Percentiles rank a stretch among this genome's conserved stretches.
Evolutionary conservation across 768 basidiomycete genomes (phyloP).

Genomic region (Peribolospora kevripleyi): DNA sequence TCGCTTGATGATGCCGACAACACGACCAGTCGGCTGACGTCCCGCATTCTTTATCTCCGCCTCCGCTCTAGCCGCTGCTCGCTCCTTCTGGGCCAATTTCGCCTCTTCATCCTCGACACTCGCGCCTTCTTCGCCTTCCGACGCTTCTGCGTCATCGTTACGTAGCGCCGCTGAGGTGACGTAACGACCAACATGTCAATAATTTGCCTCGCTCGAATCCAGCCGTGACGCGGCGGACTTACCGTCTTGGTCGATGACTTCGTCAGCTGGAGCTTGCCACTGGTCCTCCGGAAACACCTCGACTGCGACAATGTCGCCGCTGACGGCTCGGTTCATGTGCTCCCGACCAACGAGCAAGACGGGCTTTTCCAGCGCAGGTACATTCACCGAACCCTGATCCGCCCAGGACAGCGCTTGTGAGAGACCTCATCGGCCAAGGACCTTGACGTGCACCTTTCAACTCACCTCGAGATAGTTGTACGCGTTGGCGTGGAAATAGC

Average conservation of each 20-base stretch:
- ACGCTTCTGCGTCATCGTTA: slow-evolving; percentile 65
- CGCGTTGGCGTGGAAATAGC: slow-evolving; percentile 79
- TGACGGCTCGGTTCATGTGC: slow-evolving; percentile 84
- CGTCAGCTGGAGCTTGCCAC: slow-evolving; percentile 78
- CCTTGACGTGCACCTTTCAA: neutral
- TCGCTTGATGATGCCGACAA: slow-evolving; percentile 79
- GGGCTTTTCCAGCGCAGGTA: slow-evolving; percentile 46
- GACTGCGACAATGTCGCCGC: slow-evolving; percentile 79
- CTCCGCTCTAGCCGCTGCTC: slow-evolving; percentile 15
- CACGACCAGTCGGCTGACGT: slow-evolving; percentile 68
- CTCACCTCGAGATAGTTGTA: slow-evolving; percentile 84
- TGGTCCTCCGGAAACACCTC: slow-evolving; percentile 64
- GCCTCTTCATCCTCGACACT: slow-evolving; percentile 24
- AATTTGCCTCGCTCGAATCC: neutral
- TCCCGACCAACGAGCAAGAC: slow-evolving; percentile 66
- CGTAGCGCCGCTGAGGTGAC: slow-evolving; percentile 40
- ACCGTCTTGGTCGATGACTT: slow-evolving; percentile 87
- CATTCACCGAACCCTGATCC: slow-evolving; percentile 49
- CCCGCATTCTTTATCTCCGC: slow-evolving; percentile 24
- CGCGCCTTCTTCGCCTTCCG: slow-evolving; percentile 25
- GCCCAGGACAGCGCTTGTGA: neutral
- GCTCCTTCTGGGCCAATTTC: slow-evolving; percentile 24
- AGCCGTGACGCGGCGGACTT: slow-evolving; percentile 11
- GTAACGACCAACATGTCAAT: neutral
- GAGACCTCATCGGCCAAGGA: neutral